These are phyloP conservation scores for Yarrowia sp. DNA, from an alignment of 805 yeast genomes.

Conservation along the genomic window DNA sequence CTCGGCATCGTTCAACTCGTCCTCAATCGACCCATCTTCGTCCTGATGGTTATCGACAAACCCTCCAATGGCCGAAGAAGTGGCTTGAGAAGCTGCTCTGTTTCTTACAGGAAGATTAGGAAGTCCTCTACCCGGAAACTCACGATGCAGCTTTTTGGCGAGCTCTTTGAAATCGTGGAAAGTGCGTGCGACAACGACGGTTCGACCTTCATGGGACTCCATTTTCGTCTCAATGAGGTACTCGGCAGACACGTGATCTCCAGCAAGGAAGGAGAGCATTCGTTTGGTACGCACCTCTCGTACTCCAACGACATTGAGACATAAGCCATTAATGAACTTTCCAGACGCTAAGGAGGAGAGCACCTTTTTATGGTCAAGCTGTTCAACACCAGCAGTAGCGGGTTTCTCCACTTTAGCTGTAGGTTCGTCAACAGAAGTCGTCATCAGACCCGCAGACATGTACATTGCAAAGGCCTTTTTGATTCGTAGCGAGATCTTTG, in stretches of 20 bases:
- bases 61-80: neutral
- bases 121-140: constrained; percentile 68
- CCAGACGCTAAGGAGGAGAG: constrained; percentile 31
- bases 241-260: constrained; percentile 37
- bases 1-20: constrained; percentile 27
- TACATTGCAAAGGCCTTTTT: constrained; percentile 60
- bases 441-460: constrained; percentile 69
- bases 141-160: constrained; percentile 47
- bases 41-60: constrained; percentile 26
- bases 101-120: constrained; percentile 59
- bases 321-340: constrained; percentile 54
- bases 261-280: constrained; percentile 32
- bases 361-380: constrained; percentile 30
- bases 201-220: constrained; percentile 34
- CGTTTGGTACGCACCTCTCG: constrained; percentile 39
- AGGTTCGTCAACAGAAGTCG: constrained; percentile 43
- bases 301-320: constrained; percentile 69
- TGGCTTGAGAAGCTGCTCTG: constrained; percentile 35
- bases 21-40: constrained; percentile 29
- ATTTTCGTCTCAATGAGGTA: constrained; percentile 36
- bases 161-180: constrained; percentile 68
- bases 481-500: constrained; percentile 57
- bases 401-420: constrained; percentile 35
- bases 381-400: constrained; percentile 31
- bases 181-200: constrained; percentile 55